Evolutionary conservation across 2,329 filamentous ascomycete genomes (phyloP).

Genomic region (Phoma sp.): DNA sequence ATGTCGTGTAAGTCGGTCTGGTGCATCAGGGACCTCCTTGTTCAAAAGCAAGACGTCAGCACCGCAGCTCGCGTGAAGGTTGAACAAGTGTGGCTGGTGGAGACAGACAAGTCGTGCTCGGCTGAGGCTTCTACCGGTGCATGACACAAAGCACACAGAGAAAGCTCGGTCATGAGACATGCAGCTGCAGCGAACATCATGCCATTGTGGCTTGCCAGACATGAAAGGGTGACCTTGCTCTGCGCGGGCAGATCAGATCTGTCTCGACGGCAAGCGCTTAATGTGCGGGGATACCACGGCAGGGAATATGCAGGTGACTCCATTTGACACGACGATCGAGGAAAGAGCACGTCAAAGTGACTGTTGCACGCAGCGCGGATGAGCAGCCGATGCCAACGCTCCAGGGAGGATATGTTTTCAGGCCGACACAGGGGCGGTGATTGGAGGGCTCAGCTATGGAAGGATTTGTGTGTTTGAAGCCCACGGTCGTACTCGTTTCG

Average conservation of each 20-base stretch:
- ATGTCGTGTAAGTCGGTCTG: slow-evolving; percentile 24
- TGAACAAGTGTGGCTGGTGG: slow-evolving; percentile 19
- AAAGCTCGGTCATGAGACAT: slow-evolving; percentile 24
- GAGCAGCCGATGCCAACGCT: background rate
- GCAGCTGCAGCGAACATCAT: slow-evolving; percentile 16
- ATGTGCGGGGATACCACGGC: slow-evolving; percentile 16
- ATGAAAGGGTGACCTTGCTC: slow-evolving; percentile 19
- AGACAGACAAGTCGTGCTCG: slow-evolving; percentile 16
- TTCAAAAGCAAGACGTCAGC: slow-evolving; percentile 10
- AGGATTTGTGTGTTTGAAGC: background rate
- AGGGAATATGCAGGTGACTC: slow-evolving; percentile 25
- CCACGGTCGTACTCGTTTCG: background rate
- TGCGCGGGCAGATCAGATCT: slow-evolving; percentile 27
- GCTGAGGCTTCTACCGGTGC: slow-evolving; percentile 1
- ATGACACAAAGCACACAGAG: slow-evolving; percentile 1
- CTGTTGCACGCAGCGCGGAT: slow-evolving; percentile 7
- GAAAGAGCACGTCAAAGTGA: background rate
- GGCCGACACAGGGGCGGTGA: background rate
- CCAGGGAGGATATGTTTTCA: background rate
- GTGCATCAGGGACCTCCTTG: slow-evolving; percentile 23
- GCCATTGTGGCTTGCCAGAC: slow-evolving; percentile 26
- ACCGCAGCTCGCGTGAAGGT: slow-evolving; percentile 20
- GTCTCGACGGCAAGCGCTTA: slow-evolving; percentile 29
- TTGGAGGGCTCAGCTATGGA: background rate
- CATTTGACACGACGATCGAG: slow-evolving; percentile 6